These are phyloP conservation scores for Phaffomyces antillensis DNA, from an alignment of 805 yeast genomes.

Conservation along the genomic window DNA sequence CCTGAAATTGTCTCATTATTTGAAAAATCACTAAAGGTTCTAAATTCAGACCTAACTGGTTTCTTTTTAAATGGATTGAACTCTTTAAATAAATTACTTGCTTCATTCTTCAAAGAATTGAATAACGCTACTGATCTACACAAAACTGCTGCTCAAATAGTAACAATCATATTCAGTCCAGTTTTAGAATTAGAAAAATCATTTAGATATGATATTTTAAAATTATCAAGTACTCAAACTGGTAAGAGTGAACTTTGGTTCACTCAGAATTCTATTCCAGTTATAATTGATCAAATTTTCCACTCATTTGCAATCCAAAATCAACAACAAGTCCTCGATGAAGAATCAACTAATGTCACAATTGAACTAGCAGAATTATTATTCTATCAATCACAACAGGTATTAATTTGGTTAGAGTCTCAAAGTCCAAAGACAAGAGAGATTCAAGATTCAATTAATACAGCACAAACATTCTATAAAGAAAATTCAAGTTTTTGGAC, in stretches of 20 bases:
- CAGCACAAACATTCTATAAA: slow-evolving; percentile 18
- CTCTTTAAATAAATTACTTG: slow-evolving; percentile 21
- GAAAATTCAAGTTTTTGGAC: slow-evolving; percentile 49
- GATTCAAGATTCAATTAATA: slow-evolving; percentile 14
- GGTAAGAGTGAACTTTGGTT: slow-evolving; percentile 39
- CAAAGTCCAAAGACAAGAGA: slow-evolving; percentile 17
- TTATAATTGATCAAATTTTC: slow-evolving; percentile 35
- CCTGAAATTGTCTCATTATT: slow-evolving; percentile 1
- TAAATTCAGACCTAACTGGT: slow-evolving; percentile 9
- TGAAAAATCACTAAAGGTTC: slow-evolving; percentile 5
- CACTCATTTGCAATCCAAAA: slow-evolving; percentile 21
- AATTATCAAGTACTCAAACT: slow-evolving; percentile 23
- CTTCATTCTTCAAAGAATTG: slow-evolving; percentile 19
- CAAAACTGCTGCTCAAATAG: slow-evolving; percentile 15
- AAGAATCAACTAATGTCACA: slow-evolving; percentile 18
- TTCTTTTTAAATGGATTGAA: slow-evolving; percentile 23
- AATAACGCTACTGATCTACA: slow-evolving; percentile 11
- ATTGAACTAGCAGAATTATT: slow-evolving; percentile 33
- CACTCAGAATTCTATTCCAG: slow-evolving; percentile 33
- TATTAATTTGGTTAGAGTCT: slow-evolving; percentile 25
- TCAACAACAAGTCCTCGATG: slow-evolving; percentile 6
- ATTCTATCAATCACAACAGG: slow-evolving; percentile 33
- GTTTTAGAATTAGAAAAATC: slow-evolving; percentile 35
- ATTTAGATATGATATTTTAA: slow-evolving; percentile 27
- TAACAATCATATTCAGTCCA: slow-evolving; percentile 23